phyloP scores from a whole-genome alignment of 805 yeast genomes.

The Suhomyces faveliae region DNA sequence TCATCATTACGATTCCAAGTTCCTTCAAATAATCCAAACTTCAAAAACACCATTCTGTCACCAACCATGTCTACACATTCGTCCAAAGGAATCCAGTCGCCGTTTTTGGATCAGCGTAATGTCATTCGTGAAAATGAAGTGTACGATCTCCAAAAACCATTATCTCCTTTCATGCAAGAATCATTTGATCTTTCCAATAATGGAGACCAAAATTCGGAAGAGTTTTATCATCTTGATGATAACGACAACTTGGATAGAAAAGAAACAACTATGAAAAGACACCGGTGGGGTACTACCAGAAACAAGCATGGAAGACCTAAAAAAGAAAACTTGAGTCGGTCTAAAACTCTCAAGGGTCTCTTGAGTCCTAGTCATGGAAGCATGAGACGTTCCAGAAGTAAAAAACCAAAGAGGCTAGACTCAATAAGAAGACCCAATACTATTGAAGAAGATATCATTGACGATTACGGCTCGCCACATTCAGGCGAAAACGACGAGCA shows the following conservation, averaged over 20 bases:
- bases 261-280: conserved; percentile 64
- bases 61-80: conserved; percentile 2
- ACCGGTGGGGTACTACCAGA: conserved; percentile 91
- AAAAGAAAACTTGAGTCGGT: conserved; percentile 47
- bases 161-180: conserved; percentile 27
- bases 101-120: conserved; percentile 25
- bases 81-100: conserved; percentile 20
- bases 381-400: conserved; percentile 7
- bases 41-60: conserved; percentile 8
- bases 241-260: conserved; percentile 14
- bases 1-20: conserved; percentile 32
- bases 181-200: conserved; percentile 6
- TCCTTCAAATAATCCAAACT: conserved; percentile 14
- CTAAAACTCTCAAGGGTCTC: conserved; percentile 55
- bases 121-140: conserved; percentile 27
- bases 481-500: conserved; percentile 3
- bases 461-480: conserved; percentile 18
- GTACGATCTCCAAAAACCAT: conserved; percentile 22
- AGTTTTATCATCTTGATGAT: conserved; percentile 17
- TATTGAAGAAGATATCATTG: conserved; percentile 23
- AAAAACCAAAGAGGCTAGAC: conserved; percentile 13
- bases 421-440: conserved; percentile 20
- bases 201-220: conserved; percentile 8
- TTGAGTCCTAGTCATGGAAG: conserved; percentile 18
- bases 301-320: conserved; percentile 66